Evolutionary conservation across 805 yeast genomes (phyloP), one percentile per base, ranked within the genome.

Genomic region (Candida maris): DNA sequence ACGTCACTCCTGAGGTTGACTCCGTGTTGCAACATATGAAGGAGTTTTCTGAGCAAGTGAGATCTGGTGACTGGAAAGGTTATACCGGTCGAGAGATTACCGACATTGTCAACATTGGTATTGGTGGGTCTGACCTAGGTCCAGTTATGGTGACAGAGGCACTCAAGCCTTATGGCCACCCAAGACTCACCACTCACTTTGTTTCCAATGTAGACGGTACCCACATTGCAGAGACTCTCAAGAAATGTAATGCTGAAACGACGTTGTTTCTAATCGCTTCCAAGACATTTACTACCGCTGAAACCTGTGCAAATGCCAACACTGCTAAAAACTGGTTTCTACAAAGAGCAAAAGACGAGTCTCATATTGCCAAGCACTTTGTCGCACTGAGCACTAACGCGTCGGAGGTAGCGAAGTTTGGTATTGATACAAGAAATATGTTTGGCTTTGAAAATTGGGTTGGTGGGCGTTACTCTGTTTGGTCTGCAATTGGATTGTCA

Each of bases 141-240:
- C 98, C 98, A 30, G 97, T 93, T 37, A 93, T 93, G 98, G 97
- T 93, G 54, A 87, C 97, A 45, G 97, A 93, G 71, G 97, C 98
- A 27, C 76, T 93, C 61, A 93, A 91, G 73, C 82, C 85, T 51
- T 93, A 91, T 67, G 68, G 83, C 43, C 75, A 84, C 52, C 81
- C 79, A 42, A 75, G 81, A 47, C 71, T 93, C 53, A 66, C 71
- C 46, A 95, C 79, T 34, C 95, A 91, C 70, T 93, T 89, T 66
- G 98, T 93, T 45, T 91, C 97, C 51, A 93, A 93, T 78, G 91
- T 93, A 59, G 98, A 93, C 62, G 98, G 98, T 62, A 93, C 98
- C 39, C 96, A 89, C 68, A 73, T 91, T 62, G 93, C 95, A 45
- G 98, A 91, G 70, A 76, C 87, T 41, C 70, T 93, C 61, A 85